Conservation (phyloP, 2,329 filamentous ascomycete genomes). For the Cercospora citrullina region DNA sequence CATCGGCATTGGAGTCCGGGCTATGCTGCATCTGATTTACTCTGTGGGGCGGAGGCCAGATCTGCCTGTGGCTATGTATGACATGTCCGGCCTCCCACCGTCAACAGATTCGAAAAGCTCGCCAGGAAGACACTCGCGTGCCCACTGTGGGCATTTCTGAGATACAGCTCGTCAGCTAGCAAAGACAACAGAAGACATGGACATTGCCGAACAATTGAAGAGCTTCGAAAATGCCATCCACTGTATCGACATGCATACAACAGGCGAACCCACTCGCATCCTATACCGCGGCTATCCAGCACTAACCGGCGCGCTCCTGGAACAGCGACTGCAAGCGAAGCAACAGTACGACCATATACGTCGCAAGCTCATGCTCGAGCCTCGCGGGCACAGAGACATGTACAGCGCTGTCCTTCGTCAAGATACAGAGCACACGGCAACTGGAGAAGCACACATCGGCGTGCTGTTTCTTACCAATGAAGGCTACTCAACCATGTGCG, state of each 20-base stretch:
- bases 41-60: neutral
- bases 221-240: constrained; percentile 9
- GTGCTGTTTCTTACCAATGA: constrained; percentile 52
- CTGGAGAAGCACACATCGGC: constrained; percentile 50
- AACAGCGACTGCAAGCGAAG: constrained; percentile 40
- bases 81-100: neutral
- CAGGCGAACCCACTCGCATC: constrained; percentile 53
- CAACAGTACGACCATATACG: constrained; percentile 38
- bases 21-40: neutral
- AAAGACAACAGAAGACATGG: constrained; percentile 12
- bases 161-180: constrained; percentile 2
- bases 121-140: neutral
- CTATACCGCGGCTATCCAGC: constrained; percentile 37
- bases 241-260: constrained; percentile 45
- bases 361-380: constrained; percentile 48
- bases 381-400: constrained; percentile 54
- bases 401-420: constrained; percentile 51
- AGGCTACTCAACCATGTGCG: constrained; percentile 54
- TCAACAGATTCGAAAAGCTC: neutral
- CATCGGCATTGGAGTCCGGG: neutral
- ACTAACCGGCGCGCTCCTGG: constrained; percentile 43
- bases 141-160: neutral
- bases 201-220: constrained; percentile 9
- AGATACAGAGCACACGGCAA: constrained; percentile 41
- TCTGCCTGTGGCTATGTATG: neutral